Evolutionary conservation across 192 early-diverging fungal species (phyloP).

Genomic region (Mortierella alpina): DNA sequence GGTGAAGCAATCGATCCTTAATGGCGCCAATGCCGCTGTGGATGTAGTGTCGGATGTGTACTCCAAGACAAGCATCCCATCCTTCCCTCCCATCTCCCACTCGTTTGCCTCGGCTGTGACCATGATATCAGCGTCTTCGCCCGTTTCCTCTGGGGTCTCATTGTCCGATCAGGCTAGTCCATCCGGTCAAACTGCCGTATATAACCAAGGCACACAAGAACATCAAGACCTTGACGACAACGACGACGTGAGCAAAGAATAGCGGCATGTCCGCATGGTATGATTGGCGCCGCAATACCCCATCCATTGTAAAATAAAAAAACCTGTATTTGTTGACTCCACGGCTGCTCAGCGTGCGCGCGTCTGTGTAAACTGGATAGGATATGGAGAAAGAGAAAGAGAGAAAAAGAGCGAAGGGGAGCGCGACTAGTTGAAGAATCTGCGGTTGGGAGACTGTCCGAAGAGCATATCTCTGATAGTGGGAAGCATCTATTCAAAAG

Average conservation of each 20-base stretch:
- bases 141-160: no score
- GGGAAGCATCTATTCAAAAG: slow-evolving; percentile 83
- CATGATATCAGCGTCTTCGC: slow-evolving; percentile 13
- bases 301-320: slow-evolving; percentile 10
- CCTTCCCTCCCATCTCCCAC: slow-evolving; percentile 31
- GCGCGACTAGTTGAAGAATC: slow-evolving; percentile 84
- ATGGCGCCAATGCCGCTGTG: slow-evolving; percentile 48
- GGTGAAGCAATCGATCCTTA: slow-evolving; percentile 38
- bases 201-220: no score
- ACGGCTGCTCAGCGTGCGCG: background rate
- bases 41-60: slow-evolving; percentile 45
- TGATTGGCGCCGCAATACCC: no score
- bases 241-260: no score
- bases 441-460: slow-evolving; percentile 90
- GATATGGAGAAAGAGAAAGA: background rate
- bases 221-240: no score
- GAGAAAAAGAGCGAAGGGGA: background rate
- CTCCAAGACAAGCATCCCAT: slow-evolving; percentile 41
- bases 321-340: background rate
- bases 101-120: slow-evolving; percentile 41
- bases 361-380: background rate
- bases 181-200: no score
- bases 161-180: no score
- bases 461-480: slow-evolving; percentile 91
- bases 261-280: no score